These are phyloP conservation scores for Candida rishiriensis DNA, from an alignment of 805 yeast genomes.

Conservation along the genomic window DNA sequence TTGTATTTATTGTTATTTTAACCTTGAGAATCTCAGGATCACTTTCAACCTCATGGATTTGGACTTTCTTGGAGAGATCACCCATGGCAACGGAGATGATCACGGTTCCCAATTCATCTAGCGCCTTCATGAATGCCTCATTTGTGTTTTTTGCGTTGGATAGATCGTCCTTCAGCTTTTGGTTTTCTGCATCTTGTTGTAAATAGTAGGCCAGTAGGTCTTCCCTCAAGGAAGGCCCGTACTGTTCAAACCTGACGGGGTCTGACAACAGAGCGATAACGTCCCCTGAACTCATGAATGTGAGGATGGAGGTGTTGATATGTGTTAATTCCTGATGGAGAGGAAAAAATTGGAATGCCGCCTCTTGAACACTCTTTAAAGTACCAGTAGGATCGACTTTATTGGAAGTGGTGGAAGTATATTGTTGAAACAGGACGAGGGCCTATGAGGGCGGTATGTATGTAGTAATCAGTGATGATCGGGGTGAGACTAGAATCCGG, in stretches of 20 bases:
- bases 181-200: slow-evolving; percentile 14
- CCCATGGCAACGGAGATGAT: slow-evolving; percentile 89
- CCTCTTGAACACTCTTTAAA: no score
- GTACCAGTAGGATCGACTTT: no score
- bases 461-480: no score
- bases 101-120: slow-evolving; percentile 78
- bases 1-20: slow-evolving; percentile 75
- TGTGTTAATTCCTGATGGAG: no score
- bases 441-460: no score
- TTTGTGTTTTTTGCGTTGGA: slow-evolving; percentile 40
- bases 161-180: slow-evolving; percentile 11
- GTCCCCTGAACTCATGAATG: slow-evolving; percentile 3
- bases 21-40: slow-evolving; percentile 79
- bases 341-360: no score
- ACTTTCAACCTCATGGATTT: slow-evolving; percentile 62
- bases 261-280: slow-evolving; percentile 19
- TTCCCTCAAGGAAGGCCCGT: slow-evolving; percentile 18
- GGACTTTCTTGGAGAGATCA: slow-evolving; percentile 76
- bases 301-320: no score
- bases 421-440: no score
- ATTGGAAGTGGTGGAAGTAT: no score
- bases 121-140: slow-evolving; percentile 65
- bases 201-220: slow-evolving; percentile 11
- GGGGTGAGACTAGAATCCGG: no score
- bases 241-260: slow-evolving; percentile 16